Evolutionary conservation across 1,284 basidiomycete genomes (phyloP), one percentile per base, ranked within the genome.

Genomic region (Athelia psychrophila): DNA sequence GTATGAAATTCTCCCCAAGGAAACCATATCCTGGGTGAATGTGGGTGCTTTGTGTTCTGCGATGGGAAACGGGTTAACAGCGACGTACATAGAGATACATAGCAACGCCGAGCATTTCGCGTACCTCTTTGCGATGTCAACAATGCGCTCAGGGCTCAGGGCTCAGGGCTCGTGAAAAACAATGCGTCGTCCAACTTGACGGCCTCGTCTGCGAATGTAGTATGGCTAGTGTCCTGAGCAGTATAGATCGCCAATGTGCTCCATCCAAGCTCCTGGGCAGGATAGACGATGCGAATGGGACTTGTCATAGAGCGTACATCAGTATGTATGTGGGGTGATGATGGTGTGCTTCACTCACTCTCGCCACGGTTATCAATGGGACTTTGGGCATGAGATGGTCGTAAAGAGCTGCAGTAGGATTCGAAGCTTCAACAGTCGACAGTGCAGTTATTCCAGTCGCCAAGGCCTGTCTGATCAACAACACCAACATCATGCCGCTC

Each of bases 21-120:
- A 88, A 88, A 6, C 86, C 78, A 53, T 87, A 88, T 12, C 85
- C 84, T 0, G 84, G 84, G 46, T 84, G 83, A 2, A 88, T 13
- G 13, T 30, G 27, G 27, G 27, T 30, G 27, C 27, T 30, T 30
- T 30, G 27, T 6, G 27, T 30, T 13, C 27, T 30, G 27, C 13
- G 27, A n/a, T n/a, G n/a, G n/a, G n/a, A n/a, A n/a, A n/a, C n/a
- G n/a, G n/a, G n/a, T n/a, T n/a, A n/a, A n/a, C n/a, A n/a, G n/a
- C n/a, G n/a, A n/a, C n/a, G n/a, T n/a, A n/a, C n/a, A n/a, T 30
- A 30, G 27, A 30, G 6, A 30, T 30, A 72, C 54, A 84, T 60
- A 60, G 70, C 69, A 3, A 68, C 64, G 50, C 67, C 68, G 57
- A 78, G 79, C 30, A 80, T 71, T 1, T 70, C 27, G 27, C 84